These are phyloP conservation scores for Conticribra guillardii DNA, from an alignment of 108 stramenopile genomes.

Conservation along the genomic window DNA sequence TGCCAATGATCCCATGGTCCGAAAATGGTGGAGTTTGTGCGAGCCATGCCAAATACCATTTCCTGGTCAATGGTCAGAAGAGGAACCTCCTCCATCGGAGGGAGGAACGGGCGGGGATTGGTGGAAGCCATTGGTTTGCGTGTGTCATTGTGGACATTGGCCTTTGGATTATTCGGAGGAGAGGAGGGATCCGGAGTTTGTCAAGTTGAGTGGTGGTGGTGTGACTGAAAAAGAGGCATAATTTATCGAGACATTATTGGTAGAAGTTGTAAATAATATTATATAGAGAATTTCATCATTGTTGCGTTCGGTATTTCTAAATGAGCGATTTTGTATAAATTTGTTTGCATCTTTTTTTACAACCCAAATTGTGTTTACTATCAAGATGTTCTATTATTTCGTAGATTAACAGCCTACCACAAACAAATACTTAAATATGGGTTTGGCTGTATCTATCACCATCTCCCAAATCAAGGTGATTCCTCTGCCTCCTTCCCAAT, in stretches of 20 bases:
- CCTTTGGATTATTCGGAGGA: conserved; percentile 20
- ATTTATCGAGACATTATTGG: too few species aligned
- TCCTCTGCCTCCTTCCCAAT: conserved; percentile 20
- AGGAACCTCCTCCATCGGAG: conserved; percentile 15
- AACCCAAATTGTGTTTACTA: too few species aligned
- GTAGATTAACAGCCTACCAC: too few species aligned
- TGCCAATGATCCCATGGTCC: conserved; percentile 20
- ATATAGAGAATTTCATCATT: too few species aligned
- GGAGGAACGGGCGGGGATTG: conserved; percentile 12
- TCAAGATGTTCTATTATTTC: too few species aligned
- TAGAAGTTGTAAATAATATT: too few species aligned
- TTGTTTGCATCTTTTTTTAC: too few species aligned
- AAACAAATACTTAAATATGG: too few species aligned
- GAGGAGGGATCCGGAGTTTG: conserved; percentile 28
- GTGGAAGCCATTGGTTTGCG: conserved; percentile 35
- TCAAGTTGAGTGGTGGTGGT: background rate
- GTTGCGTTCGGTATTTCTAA: too few species aligned
- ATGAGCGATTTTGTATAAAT: too few species aligned
- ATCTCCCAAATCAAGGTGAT: too few species aligned
- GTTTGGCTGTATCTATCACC: too few species aligned
- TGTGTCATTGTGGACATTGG: conserved; percentile 42
- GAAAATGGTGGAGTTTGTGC: conserved; percentile 35
- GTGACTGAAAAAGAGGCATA: background rate
- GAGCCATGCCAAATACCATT: conserved; percentile 46
- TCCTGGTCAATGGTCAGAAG: conserved; percentile 9